Base-by-base conservation (phyloP, 345 rosid species). In the Arabis hirsuta region DNA sequence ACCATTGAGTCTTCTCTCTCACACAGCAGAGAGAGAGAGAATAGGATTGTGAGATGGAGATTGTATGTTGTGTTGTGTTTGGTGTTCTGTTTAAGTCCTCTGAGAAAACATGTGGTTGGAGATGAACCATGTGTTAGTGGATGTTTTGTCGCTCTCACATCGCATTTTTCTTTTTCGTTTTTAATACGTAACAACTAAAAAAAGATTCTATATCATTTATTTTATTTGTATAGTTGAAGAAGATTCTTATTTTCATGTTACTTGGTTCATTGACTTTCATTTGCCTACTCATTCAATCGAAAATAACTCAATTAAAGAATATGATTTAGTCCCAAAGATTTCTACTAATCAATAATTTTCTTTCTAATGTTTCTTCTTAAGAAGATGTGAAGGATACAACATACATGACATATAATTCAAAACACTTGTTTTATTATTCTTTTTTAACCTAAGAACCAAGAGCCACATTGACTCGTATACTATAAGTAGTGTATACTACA, bases 1-100 rank as follows among this genome's bases (percentile, higher is more conserved):
- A 76, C 81, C 98, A 92, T 90, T 22, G 72, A 42, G 42, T 13
- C 65, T 70, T 41, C 54, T 47, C 45, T 43, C 32, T 12, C 22
- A 70, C 38, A 55, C 56, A 68, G 36, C 74, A 31, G 44, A 67
- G 5, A 48, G 44, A 75, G 22, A 45, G 7, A 44, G 58, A 48
- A 60, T 13, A 76, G n/a, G 53, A 63, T 38, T 50, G 60, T 63
- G 76, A 36, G 60, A 65, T 73, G 66, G 78, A 72, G 78, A 69
- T 42, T 76, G 79, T 79, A 74, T 61, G 73, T 73, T 22, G 26
- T 79, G 76, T 20, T 44, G 55, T 8, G 76, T 42, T 71, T 50
- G 73, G 11, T 74, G 65, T 55, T 12, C 47, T 47, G 36, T 32
- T 63, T 55, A 63, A 62, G 71, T 44, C 34, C 27, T 62, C 32